phyloP scores from a whole-genome alignment of 2,329 filamentous ascomycete genomes.

The Zymoseptoria pseudotritici region DNA sequence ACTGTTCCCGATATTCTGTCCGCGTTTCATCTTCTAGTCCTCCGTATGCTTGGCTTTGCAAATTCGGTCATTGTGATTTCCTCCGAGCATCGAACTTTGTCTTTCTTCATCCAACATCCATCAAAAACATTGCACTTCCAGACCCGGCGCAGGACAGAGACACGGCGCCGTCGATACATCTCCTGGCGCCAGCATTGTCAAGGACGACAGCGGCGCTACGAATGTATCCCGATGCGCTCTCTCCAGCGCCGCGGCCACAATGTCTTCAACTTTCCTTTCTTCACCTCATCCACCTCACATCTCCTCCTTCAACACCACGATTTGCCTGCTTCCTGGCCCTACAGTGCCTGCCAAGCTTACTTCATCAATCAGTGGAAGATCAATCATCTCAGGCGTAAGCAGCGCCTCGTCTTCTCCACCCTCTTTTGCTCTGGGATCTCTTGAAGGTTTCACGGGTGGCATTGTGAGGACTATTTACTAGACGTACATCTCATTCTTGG shows the following conservation, averaged over 20 bases:
- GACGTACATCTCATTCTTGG: constrained; percentile 36
- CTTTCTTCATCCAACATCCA: not conserved
- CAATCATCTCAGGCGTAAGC: constrained; percentile 40
- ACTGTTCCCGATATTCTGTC: too few relatives aligned
- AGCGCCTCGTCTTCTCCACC: constrained; percentile 49
- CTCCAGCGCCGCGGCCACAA: not conserved
- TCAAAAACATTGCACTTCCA: not conserved
- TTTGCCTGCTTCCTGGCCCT: constrained; percentile 44
- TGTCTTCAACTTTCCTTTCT: not conserved
- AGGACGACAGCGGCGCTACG: not conserved
- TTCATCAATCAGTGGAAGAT: constrained; percentile 46
- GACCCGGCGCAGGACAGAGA: not conserved
- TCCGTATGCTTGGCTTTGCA: not conserved
- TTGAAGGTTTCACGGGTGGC: constrained; percentile 21
- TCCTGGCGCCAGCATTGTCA: not conserved
- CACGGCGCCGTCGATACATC: not conserved
- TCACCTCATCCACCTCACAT: not conserved
- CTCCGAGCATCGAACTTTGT: not conserved
- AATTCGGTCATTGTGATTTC: not conserved
- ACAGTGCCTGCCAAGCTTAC: constrained; percentile 43
- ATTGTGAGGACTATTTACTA: constrained; percentile 40
- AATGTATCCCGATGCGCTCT: not conserved
- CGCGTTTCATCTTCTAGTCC: too few relatives aligned
- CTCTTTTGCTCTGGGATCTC: constrained; percentile 33
- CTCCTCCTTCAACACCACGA: constrained; percentile 32